A percentile compares a stretch with the other conserved stretches of the same genome.
These are phyloP conservation scores for Leccinum variicolor DNA, from an alignment of 768 basidiomycete genomes.

Conservation along the genomic window DNA sequence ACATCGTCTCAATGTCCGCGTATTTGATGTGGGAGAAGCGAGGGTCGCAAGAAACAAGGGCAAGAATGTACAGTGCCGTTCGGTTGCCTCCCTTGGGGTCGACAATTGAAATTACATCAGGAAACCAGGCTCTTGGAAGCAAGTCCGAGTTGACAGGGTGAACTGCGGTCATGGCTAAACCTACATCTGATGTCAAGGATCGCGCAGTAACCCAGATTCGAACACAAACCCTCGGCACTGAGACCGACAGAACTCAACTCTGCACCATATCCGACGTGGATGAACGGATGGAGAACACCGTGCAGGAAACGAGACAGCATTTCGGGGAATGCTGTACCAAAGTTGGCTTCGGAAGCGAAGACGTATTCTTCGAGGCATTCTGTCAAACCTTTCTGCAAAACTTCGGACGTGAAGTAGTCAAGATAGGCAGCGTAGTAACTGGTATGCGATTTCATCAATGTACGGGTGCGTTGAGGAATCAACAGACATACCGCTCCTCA, in stretches of 20 bases:
- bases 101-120: constrained; percentile 14
- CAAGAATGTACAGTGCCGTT: constrained; percentile 46
- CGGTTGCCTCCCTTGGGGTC: constrained; percentile 12
- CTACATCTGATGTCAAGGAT: constrained; percentile 33
- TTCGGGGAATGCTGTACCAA: constrained; percentile 20
- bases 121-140: constrained; percentile 22
- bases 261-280: constrained; percentile 59
- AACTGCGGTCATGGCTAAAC: constrained; percentile 51
- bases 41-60: constrained; percentile 51
- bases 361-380: constrained; percentile 53
- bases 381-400: constrained; percentile 41
- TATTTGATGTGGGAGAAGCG: constrained; percentile 26
- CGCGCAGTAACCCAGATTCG: constrained; percentile 35
- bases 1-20: constrained; percentile 31
- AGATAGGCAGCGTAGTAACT: constrained; percentile 63
- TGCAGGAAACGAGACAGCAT: constrained; percentile 58
- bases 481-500: constrained; percentile 44
- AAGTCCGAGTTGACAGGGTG: constrained; percentile 17
- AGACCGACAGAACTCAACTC: constrained; percentile 62
- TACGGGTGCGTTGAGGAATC: background rate
- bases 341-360: constrained; percentile 49
- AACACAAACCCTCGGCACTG: constrained; percentile 53
- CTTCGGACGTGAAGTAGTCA: constrained; percentile 46
- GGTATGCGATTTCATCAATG: background rate
- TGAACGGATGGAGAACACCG: constrained; percentile 61